Evolutionary conservation across 306 rosid genomes (phyloP), one percentile per base, ranked within the genome.

Genomic region (Acacia acuminata): DNA sequence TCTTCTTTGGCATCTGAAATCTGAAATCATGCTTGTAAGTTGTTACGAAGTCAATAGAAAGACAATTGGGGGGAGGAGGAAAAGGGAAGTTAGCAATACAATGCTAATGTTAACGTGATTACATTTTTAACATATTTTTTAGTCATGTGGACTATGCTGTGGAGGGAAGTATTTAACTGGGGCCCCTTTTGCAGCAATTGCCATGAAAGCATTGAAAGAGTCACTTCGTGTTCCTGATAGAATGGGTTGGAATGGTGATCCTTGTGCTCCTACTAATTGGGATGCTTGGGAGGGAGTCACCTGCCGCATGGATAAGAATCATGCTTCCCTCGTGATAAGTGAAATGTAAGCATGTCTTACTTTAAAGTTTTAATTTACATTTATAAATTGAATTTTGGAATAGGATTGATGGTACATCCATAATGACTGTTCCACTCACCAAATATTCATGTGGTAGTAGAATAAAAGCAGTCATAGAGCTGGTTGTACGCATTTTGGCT

Each of bases 241-340:
- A 86, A 96, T 96, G 99, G 98, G 99, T 77, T 96, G 99, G 98
- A 96, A 96, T 73, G 99, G 99, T 11, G 99, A 96, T 91, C 99
- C 99, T 10, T 96, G 99, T 90, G 99, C 98, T 65, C 98, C 99
- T 79, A 91, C 97, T 20, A 89, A 60, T 71, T 93, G 97, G 99
- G 98, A 93, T 91, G 97, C 99, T 25, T 96, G 99, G 99, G 99
- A 96, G 88, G 98, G 99, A 77, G 98, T 93, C 82, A 92, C 96
- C 36, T 96, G 99, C 83, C 94, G 85, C 25, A 85, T 84, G 83
- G 82, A 86, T 88, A 87, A 89, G 82, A 80, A 92, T 51, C 86
- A 74, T 47, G 81, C 86, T 45, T 88, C 91, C 65, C 92, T 93
- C 10, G 88, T 91, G 79, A 90, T 96, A n/a, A 88, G 91, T 87